phyloP scores from a whole-genome alignment of 1,139 yeast genomes.

The Yamadazyma aaseri region DNA sequence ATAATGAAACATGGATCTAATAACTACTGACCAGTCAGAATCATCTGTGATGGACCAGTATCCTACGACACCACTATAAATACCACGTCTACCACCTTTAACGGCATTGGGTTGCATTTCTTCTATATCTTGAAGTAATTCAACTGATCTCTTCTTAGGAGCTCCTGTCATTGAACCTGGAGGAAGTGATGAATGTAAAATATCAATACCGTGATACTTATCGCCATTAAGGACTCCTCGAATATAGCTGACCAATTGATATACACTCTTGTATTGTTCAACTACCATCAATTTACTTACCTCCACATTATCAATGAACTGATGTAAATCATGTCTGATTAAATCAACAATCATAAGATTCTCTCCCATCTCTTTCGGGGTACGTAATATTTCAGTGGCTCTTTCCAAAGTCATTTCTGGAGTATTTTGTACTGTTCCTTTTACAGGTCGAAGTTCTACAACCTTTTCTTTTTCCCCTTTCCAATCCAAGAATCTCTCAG shows the following conservation, averaged over 20 bases:
- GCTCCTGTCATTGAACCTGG: slow-evolving; percentile 99
- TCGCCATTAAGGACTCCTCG: slow-evolving; percentile 52
- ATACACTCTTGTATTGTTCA: slow-evolving; percentile 90
- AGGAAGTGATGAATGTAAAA: slow-evolving; percentile 77
- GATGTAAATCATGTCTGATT: slow-evolving; percentile 86
- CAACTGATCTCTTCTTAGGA: slow-evolving; percentile 91
- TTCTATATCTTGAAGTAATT: slow-evolving; percentile 62
- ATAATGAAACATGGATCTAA: slow-evolving; percentile 78
- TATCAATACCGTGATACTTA: slow-evolving; percentile 67
- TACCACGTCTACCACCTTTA: slow-evolving; percentile 62
- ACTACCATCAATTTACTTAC: slow-evolving; percentile 85
- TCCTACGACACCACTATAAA: slow-evolving; percentile 94
- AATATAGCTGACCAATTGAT: slow-evolving; percentile 87
- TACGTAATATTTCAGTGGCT: slow-evolving; percentile 66
- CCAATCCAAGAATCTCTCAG: slow-evolving; percentile 92
- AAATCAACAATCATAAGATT: slow-evolving; percentile 96
- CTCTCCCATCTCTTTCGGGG: slow-evolving; percentile 95
- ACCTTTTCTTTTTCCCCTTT: slow-evolving; percentile 27
- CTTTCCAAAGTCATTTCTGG: slow-evolving; percentile 47
- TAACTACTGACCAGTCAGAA: slow-evolving; percentile 96
- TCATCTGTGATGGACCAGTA: slow-evolving; percentile 89
- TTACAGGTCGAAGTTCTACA: slow-evolving; percentile 89
- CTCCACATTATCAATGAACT: slow-evolving; percentile 61
- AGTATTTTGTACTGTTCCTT: slow-evolving; percentile 84
- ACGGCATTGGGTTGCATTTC: slow-evolving; percentile 39